These are phyloP conservation scores for Durio zibethinus DNA, from an alignment of 345 rosid species.

Conservation along the genomic window DNA sequence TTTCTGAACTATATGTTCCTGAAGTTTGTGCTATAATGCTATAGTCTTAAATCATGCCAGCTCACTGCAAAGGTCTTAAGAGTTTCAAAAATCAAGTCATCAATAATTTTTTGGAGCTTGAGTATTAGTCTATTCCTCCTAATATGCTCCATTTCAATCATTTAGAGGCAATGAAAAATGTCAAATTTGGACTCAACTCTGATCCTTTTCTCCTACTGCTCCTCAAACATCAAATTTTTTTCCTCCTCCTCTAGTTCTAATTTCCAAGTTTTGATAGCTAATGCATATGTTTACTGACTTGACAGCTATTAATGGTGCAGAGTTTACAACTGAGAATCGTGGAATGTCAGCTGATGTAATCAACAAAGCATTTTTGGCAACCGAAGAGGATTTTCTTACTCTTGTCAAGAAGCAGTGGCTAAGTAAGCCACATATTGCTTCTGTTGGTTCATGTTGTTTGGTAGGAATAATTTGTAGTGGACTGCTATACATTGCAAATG, in stretches of 20 bases:
- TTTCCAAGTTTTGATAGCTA: slow-evolving; percentile 26
- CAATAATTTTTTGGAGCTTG: not conserved
- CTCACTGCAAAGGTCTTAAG: not conserved
- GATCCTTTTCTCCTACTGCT: not conserved
- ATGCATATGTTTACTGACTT: slow-evolving; percentile 39
- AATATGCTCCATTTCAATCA: not conserved
- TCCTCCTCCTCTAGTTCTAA: not conserved
- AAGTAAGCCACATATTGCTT: slow-evolving; percentile 76
- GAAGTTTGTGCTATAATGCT: not conserved
- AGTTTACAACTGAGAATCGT: slow-evolving; percentile 66
- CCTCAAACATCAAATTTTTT: not conserved
- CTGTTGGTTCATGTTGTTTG: slow-evolving; percentile 92
- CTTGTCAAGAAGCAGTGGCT: slow-evolving; percentile 69
- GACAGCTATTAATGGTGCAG: slow-evolving; percentile 59
- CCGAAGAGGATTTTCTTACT: slow-evolving; percentile 88
- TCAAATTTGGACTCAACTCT: not conserved
- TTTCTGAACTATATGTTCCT: not conserved
- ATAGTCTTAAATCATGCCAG: not conserved
- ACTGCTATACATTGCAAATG: slow-evolving; percentile 75
- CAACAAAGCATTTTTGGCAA: slow-evolving; percentile 73
- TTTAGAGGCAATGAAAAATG: not conserved
- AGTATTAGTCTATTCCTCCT: not conserved
- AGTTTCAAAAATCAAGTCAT: not conserved
- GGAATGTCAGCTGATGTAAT: slow-evolving; percentile 94
- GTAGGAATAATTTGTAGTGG: slow-evolving; percentile 86